Conservation (phyloP, 208 protist genomes). For the Crithidia sp. region DNA sequence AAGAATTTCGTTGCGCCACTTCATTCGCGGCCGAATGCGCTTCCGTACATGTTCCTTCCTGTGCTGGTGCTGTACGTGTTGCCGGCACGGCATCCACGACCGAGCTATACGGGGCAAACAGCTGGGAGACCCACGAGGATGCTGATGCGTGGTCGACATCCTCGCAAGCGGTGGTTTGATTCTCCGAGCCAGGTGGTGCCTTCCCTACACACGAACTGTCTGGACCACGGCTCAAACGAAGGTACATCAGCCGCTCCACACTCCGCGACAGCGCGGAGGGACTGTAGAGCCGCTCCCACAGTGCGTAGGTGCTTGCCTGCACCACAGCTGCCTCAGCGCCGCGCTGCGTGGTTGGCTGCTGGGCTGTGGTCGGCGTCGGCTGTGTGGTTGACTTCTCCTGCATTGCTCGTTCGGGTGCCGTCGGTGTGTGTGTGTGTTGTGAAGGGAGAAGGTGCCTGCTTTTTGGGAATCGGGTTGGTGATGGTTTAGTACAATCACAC, state of each 20-base stretch:
- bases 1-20: too few species aligned
- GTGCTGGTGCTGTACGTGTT: background rate
- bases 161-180: background rate
- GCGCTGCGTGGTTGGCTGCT: background rate
- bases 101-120: background rate
- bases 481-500: too few species aligned
- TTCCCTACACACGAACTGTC: background rate
- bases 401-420: too few species aligned
- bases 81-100: background rate
- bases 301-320: conserved; percentile 39
- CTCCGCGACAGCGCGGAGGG: conserved; percentile 37
- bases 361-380: too few species aligned
- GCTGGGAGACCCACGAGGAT: background rate
- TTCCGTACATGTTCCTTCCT: background rate
- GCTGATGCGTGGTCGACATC: background rate
- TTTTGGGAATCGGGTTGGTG: too few species aligned
- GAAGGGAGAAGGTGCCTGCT: too few species aligned
- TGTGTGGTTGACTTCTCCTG: too few species aligned
- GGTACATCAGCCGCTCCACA: conserved; percentile 32
- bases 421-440: too few species aligned
- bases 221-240: background rate
- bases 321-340: conserved; percentile 3
- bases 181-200: background rate
- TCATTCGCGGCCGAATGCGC: background rate
- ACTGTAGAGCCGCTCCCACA: conserved; percentile 69